These are phyloP conservation scores for Mycena vitilis DNA, from an alignment of 768 basidiomycete species.

Conservation along the genomic window DNA sequence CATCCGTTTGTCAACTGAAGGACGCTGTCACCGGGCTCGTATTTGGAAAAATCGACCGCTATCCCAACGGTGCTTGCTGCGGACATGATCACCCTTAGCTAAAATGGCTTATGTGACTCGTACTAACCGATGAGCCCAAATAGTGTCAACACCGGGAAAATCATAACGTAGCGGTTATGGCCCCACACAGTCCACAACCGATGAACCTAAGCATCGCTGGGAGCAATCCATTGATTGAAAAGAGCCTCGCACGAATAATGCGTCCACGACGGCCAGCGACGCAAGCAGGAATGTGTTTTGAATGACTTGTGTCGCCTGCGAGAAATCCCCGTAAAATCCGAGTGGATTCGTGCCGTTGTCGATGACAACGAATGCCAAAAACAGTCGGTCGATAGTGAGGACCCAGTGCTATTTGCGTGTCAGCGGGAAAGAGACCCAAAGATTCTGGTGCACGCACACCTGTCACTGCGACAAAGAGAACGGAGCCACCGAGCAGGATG, in stretches of 20 bases:
- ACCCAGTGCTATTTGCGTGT: constrained; percentile 19
- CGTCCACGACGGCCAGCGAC: constrained; percentile 17
- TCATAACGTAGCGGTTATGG: constrained; percentile 17
- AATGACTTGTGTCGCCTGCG: constrained; percentile 7
- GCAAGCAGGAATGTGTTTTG: constrained; percentile 14
- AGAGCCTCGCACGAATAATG: constrained; percentile 3
- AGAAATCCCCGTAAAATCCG: constrained; percentile 17
- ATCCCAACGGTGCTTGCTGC: constrained; percentile 18
- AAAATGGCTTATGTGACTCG: not conserved
- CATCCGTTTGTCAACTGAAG: constrained; percentile 14
- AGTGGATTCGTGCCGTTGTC: constrained; percentile 3
- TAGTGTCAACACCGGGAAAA: constrained; percentile 6
- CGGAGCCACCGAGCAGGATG: constrained; percentile 17
- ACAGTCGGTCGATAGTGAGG: constrained; percentile 11
- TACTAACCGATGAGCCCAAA: constrained; percentile 10
- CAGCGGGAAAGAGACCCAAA: not conserved
- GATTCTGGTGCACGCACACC: not conserved
- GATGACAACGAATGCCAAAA: constrained; percentile 13
- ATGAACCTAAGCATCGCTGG: constrained; percentile 11
- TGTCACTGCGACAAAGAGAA: constrained; percentile 18
- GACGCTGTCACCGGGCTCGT: constrained; percentile 4
- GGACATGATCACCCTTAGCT: not conserved
- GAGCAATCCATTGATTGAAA: not conserved
- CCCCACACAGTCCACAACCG: constrained; percentile 19
- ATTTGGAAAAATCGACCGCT: constrained; percentile 7